Evolutionary conservation across 148 eudicot genomes (phyloP).

Genomic region (Nepenthes gracilis): DNA sequence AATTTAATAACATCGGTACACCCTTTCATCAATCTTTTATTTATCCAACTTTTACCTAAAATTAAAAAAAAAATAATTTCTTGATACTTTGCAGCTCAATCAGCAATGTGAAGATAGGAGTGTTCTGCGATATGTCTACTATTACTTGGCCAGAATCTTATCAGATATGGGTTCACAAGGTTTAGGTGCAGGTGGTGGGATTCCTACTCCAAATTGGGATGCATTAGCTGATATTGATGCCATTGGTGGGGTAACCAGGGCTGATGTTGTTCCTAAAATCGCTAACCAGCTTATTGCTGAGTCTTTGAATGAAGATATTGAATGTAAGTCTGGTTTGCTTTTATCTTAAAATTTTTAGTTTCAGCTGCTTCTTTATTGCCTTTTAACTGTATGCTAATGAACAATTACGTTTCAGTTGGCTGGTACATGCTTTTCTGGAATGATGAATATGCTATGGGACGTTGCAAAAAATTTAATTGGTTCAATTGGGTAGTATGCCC

Average conservation of each 20-base stretch:
- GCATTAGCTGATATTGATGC: conserved; percentile 97
- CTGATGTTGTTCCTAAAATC: conserved; percentile 93
- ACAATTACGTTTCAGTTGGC: background rate
- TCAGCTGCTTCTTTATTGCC: conserved; percentile 3
- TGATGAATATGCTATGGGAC: too few relatives aligned
- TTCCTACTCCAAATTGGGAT: conserved; percentile 99
- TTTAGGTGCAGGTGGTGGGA: conserved; percentile 88
- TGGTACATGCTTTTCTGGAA: too few relatives aligned
- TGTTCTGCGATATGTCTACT: conserved; percentile 86
- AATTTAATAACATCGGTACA: too few relatives aligned
- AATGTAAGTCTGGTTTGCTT: conserved; percentile 34
- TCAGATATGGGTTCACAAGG: conserved; percentile 93
- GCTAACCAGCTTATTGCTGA: conserved; percentile 70
- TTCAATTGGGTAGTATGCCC: too few relatives aligned
- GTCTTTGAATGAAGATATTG: conserved; percentile 73
- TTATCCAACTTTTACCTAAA: too few relatives aligned
- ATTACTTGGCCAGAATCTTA: conserved; percentile 91
- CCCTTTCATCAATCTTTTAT: too few relatives aligned
- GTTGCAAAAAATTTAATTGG: too few relatives aligned
- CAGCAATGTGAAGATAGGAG: conserved; percentile 98
- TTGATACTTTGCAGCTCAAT: conserved; percentile 47
- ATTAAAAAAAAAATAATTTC: too few relatives aligned
- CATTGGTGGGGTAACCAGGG: conserved; percentile 91
- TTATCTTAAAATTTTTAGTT: conserved; percentile 1
- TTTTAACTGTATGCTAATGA: background rate